Percentiles rank a stretch among this genome's conserved stretches.
Conservation (phyloP, 2,329 filamentous ascomycete species). For the Alternaria atra region DNA sequence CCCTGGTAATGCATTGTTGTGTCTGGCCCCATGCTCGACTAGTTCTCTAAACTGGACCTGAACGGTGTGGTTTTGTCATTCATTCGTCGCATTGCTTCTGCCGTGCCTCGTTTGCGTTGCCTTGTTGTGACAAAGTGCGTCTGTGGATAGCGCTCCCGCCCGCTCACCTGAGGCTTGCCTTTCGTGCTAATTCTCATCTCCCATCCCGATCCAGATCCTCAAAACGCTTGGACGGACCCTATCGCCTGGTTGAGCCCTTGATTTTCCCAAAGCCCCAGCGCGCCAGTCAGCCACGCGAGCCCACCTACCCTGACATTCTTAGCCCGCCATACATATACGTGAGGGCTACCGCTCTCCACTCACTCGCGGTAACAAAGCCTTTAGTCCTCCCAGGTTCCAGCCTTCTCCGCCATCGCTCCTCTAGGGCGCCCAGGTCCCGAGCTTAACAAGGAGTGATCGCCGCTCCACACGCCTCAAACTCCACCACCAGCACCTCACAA, state of each 20-base stretch:
- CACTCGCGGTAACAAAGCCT: conserved; percentile 50
- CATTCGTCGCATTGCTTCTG: conserved; percentile 49
- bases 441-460: conserved; percentile 62
- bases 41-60: conserved; percentile 42
- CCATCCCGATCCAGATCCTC: conserved; percentile 53
- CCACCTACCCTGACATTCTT: conserved; percentile 49
- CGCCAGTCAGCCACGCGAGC: conserved; percentile 56
- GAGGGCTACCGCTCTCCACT: conserved; percentile 52
- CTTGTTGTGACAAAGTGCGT: conserved; percentile 50
- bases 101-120: conserved; percentile 52
- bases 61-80: conserved; percentile 51
- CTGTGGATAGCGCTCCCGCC: conserved; percentile 48
- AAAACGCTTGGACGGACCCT: conserved; percentile 54
- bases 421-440: conserved; percentile 56
- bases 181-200: conserved; percentile 45
- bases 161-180: conserved; percentile 49
- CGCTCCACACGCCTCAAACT: conserved; percentile 52
- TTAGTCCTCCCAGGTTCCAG: conserved; percentile 56
- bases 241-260: conserved; percentile 53
- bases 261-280: conserved; percentile 43
- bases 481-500: conserved; percentile 42
- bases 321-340: conserved; percentile 56
- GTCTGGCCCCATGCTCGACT: conserved; percentile 43
- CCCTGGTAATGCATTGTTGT: conserved; percentile 46
- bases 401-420: conserved; percentile 56